Evolutionary conservation across 148 eudicot species (phyloP).

Genomic region (Camellia japonica): DNA sequence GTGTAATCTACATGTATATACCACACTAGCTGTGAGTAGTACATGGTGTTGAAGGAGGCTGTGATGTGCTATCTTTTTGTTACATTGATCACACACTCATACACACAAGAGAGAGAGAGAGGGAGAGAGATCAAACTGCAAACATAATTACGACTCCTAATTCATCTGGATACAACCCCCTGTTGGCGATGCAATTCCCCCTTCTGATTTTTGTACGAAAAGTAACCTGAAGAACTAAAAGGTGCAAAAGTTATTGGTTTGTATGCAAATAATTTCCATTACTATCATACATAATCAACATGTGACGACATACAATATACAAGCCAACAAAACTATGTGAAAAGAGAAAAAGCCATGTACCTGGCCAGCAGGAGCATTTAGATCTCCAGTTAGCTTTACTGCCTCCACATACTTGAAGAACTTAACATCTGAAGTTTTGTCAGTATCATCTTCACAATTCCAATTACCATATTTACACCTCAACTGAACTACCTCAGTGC

Average conservation of each 20-base stretch:
- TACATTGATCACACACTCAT: too few species aligned
- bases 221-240: slow-evolving; percentile 53
- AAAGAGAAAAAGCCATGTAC: slow-evolving; percentile 32
- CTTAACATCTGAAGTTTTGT: slow-evolving; percentile 63
- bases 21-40: background rate
- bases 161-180: slow-evolving; percentile 90
- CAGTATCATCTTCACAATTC: slow-evolving; percentile 51
- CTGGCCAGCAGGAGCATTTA: slow-evolving; percentile 98
- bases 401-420: slow-evolving; percentile 99
- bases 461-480: slow-evolving; percentile 93
- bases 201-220: slow-evolving; percentile 92
- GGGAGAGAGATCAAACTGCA: background rate
- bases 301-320: background rate
- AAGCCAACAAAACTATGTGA: background rate
- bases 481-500: slow-evolving; percentile 89
- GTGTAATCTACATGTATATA: too few species aligned
- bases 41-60: background rate
- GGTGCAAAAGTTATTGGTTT: background rate
- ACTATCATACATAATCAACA: background rate
- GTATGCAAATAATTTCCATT: background rate
- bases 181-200: slow-evolving; percentile 63
- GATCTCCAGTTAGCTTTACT: slow-evolving; percentile 91
- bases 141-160: slow-evolving; percentile 73
- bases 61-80: background rate
- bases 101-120: background rate